Evolutionary conservation across 371 early-diverging fungal species (phyloP).

Genomic region (Lichtheimia ramosa): DNA sequence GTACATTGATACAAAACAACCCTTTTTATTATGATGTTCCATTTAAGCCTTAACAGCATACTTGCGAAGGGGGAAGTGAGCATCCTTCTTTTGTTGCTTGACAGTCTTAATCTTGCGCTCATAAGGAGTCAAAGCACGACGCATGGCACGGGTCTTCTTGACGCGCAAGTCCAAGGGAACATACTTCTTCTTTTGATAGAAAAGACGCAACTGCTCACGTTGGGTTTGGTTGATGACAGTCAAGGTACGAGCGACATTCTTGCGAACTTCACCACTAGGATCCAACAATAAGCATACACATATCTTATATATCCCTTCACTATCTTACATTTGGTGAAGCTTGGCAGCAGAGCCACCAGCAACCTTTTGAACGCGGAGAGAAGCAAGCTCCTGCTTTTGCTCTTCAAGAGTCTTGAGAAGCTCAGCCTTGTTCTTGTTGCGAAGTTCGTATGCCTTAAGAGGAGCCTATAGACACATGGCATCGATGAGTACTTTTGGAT

Average conservation of each 20-base stretch:
- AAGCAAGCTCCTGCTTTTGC: conserved; percentile 89
- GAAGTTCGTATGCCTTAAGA: conserved; percentile 90
- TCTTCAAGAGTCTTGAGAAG: conserved; percentile 86
- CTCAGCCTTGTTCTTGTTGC: conserved; percentile 89
- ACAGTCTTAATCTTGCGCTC: conserved; percentile 73
- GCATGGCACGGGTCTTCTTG: conserved; percentile 97
- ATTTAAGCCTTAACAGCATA: conserved; percentile 84
- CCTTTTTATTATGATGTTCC: neutral
- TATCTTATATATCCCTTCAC: neutral
- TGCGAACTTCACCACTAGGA: conserved; percentile 75
- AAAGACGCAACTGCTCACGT: conserved; percentile 77
- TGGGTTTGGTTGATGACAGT: conserved; percentile 92
- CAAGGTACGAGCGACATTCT: conserved; percentile 88
- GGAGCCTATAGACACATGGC: conserved; percentile 51
- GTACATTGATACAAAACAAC: neutral
- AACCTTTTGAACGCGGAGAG: conserved; percentile 90
- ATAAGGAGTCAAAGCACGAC: conserved; percentile 82
- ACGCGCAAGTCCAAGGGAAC: conserved; percentile 88
- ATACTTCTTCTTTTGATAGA: conserved; percentile 91
- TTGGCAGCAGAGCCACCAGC: conserved; percentile 73
- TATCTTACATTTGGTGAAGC: conserved; percentile 80
- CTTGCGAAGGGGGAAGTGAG: conserved; percentile 85
- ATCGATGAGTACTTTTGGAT: too few species aligned
- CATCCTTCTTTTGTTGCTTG: conserved; percentile 79
- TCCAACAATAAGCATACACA: neutral